Evolutionary conservation across 192 early-diverging fungal genomes (phyloP).

Genomic region (Cetraspora pellucida): DNA sequence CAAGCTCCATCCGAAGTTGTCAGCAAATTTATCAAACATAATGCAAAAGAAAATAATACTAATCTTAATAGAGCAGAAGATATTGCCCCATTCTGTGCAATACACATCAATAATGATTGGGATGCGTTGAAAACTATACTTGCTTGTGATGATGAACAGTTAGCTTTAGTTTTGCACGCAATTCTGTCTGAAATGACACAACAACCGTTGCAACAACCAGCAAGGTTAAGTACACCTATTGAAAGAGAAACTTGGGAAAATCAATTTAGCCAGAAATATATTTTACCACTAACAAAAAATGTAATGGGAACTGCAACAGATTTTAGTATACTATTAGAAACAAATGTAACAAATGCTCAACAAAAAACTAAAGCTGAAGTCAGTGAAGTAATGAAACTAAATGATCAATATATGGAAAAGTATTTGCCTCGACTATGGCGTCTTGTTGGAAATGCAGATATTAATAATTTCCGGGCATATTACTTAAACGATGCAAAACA

Average conservation of each 20-base stretch:
- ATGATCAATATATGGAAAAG: neutral
- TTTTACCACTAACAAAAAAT: constrained; percentile 24
- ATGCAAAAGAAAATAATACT: neutral
- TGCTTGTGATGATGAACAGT: constrained; percentile 22
- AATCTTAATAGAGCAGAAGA: neutral
- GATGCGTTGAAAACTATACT: constrained; percentile 28
- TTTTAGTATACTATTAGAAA: constrained; percentile 21
- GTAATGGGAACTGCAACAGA: constrained; percentile 4
- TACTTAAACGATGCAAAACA: constrained; percentile 5
- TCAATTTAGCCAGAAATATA: constrained; percentile 4
- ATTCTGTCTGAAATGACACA: constrained; percentile 18
- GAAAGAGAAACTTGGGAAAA: constrained; percentile 29
- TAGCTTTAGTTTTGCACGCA: constrained; percentile 30
- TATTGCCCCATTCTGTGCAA: neutral
- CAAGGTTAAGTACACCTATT: neutral
- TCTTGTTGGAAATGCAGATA: neutral
- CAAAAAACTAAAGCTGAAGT: constrained; percentile 20
- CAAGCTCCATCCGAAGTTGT: neutral
- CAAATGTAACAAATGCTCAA: neutral
- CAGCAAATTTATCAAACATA: neutral
- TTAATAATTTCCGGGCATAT: constrained; percentile 14
- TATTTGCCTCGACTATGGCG: constrained; percentile 30
- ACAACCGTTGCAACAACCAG: neutral
- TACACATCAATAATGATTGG: constrained; percentile 36
- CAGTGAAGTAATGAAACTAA: neutral